phyloP scores from a whole-genome alignment of 2,329 filamentous ascomycete species.

The Clarireedia hainanense region DNA sequence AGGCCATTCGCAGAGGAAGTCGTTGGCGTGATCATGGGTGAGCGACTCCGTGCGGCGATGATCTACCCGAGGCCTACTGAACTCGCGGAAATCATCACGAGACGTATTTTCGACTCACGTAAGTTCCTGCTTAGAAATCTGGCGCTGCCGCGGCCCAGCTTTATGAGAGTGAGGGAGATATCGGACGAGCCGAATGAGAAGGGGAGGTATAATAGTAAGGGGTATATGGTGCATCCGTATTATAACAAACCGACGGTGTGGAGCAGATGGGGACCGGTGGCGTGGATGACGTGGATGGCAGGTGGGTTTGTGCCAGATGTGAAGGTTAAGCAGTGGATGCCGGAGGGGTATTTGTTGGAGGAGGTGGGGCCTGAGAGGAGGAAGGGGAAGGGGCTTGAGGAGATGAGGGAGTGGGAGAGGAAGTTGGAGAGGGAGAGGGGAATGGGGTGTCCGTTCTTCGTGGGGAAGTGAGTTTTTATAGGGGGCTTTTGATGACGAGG shows the following conservation, averaged over 20 bases:
- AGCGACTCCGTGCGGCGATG: constrained; percentile 57
- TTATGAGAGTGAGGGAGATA: constrained; percentile 34
- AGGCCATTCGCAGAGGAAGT: constrained; percentile 42
- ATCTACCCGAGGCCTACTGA: constrained; percentile 39
- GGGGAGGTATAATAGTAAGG: constrained; percentile 41
- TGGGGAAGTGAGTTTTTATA: not conserved
- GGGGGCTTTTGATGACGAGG: too few species aligned
- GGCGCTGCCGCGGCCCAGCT: constrained; percentile 44
- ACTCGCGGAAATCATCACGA: constrained; percentile 33
- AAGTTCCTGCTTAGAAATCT: constrained; percentile 51
- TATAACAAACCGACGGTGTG: constrained; percentile 52
- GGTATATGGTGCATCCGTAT: constrained; percentile 57
- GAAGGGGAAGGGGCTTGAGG: constrained; percentile 42
- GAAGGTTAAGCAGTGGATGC: constrained; percentile 33
- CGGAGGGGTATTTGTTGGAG: constrained; percentile 45
- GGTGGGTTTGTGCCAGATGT: constrained; percentile 41
- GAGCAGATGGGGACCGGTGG: constrained; percentile 55
- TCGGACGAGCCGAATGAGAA: constrained; percentile 41
- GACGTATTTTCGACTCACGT: constrained; percentile 42
- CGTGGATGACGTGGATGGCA: constrained; percentile 37
- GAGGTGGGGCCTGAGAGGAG: constrained; percentile 55
- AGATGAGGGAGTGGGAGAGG: constrained; percentile 35
- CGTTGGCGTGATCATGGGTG: constrained; percentile 54
- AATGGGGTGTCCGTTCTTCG: constrained; percentile 41
- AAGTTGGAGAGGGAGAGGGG: constrained; percentile 32